Evolutionary conservation across 768 basidiomycete genomes (phyloP).

Genomic region (Trametes villosa): DNA sequence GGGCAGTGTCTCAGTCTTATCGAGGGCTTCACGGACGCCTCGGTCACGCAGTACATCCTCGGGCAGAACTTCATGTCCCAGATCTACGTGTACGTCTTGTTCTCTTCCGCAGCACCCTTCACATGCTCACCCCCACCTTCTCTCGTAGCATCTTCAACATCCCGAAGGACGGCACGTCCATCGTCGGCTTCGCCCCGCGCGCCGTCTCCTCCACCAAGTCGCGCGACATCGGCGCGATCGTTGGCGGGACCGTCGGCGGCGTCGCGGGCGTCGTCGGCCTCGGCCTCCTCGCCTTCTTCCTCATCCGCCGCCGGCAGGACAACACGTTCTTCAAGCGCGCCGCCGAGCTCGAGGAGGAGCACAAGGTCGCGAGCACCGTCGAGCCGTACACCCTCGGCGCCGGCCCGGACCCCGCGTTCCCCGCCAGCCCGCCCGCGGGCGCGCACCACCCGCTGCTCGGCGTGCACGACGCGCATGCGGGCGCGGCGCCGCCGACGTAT

Average conservation of each 20-base stretch:
- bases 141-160: conserved; percentile 32
- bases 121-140: not conserved
- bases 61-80: conserved; percentile 33
- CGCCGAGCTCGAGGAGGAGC: conserved; percentile 28
- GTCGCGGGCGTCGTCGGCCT: conserved; percentile 32
- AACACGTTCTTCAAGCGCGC: conserved; percentile 27
- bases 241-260: conserved; percentile 37
- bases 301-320: conserved; percentile 30
- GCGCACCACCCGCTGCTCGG: conserved; percentile 23
- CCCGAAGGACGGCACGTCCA: conserved; percentile 22
- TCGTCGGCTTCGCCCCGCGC: conserved; percentile 32
- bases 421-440: conserved; percentile 4
- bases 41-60: conserved; percentile 28
- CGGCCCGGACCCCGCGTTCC: not conserved
- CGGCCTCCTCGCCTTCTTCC: conserved; percentile 32
- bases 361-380: conserved; percentile 30
- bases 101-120: not conserved
- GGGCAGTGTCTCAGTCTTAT: conserved; percentile 31
- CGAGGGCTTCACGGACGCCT: conserved; percentile 32
- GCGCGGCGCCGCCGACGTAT: conserved; percentile 29
- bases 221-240: conserved; percentile 35
- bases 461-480: conserved; percentile 10
- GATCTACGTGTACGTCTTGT: conserved; percentile 32
- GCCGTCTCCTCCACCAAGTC: conserved; percentile 16
- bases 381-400: conserved; percentile 31